phyloP scores from a whole-genome alignment of 768 basidiomycete genomes.

The Hemileccinum rubropunctum region DNA sequence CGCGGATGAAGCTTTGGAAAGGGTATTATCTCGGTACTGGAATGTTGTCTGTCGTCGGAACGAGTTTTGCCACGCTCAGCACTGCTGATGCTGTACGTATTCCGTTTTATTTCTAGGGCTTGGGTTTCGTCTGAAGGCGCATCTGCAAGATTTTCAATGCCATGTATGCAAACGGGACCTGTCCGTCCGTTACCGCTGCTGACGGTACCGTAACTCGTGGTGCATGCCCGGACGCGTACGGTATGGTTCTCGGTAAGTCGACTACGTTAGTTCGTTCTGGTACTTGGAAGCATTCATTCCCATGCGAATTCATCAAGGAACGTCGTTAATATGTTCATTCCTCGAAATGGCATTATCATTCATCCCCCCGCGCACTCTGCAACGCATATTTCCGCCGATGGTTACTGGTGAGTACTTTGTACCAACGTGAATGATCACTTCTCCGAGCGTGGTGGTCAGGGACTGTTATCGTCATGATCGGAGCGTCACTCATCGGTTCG shows the following conservation, averaged over 20 bases:
- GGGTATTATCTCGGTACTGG: constrained; percentile 79
- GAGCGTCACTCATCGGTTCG: constrained; percentile 69
- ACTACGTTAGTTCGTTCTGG: neutral
- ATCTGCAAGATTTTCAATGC: constrained; percentile 59
- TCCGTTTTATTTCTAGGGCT: neutral
- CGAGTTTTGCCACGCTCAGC: constrained; percentile 74
- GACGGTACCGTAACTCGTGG: constrained; percentile 60
- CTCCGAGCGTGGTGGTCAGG: constrained; percentile 36
- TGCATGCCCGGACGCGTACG: constrained; percentile 78
- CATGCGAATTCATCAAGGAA: constrained; percentile 42
- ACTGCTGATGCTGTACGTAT: constrained; percentile 62
- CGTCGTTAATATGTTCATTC: constrained; percentile 74
- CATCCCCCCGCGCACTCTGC: constrained; percentile 58
- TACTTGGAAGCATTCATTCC: neutral
- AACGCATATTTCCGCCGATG: constrained; percentile 74
- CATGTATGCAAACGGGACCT: constrained; percentile 79
- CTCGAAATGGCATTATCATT: constrained; percentile 80
- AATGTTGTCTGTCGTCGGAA: constrained; percentile 76
- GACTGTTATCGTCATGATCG: constrained; percentile 78
- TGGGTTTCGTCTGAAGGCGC: neutral
- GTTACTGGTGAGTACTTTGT: constrained; percentile 53
- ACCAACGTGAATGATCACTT: neutral
- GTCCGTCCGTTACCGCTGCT: constrained; percentile 51
- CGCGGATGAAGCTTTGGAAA: constrained; percentile 55
- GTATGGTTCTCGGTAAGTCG: constrained; percentile 63